Base-by-base conservation (phyloP, 2,329 filamentous ascomycete genomes). In the Diaporthe sp. region DNA sequence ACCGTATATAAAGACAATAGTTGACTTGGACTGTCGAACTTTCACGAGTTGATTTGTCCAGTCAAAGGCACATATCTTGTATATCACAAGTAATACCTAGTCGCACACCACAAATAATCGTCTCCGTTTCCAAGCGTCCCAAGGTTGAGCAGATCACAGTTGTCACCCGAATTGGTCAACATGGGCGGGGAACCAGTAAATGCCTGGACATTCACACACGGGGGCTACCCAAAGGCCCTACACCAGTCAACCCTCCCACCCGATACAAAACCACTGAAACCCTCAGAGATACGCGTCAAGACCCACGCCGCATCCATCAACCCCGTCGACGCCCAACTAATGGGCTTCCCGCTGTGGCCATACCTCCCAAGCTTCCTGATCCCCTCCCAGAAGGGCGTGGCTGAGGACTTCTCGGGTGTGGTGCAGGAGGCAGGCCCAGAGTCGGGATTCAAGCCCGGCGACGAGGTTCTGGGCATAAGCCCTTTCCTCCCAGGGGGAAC, bases 261-360 rank as follows among this genome's bases (percentile, higher is more conserved):
- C 22, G 45, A 67, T 15, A 30, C 47, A 8, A 38, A 12, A 10
- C 71, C 58, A 33, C 55, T 76, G 33, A 54, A 55, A 19, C 58
- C 72, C 13, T 60, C 60, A 17, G 57, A 76, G 35, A 71, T 79
- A 8, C 61, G 76, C 19, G 35, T 79, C 42, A 69, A 69, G 38
- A 60, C 74, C 66, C 74, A 76, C 55, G 77, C 78, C 33, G 73
- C 71, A 8, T 72, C 76, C 33, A 70, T 78, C 38, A 78, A 79
- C 64, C 76, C 74, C 17, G 73, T 78, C 22, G 78, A 78, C 33
- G 72, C 74, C 19, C 78, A 78, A 61, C 33, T 77, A 35, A 78
- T 78, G 76, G 74, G 73, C 1, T 60, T 74, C 22, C 55, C 67
- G 2, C 28, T 78, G 54, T 70, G 74, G 71, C 33, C 33, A 4